These are phyloP conservation scores for Triticum timopheevii DNA, from an alignment of 176 grass and related monocot species.

Conservation along the genomic window DNA sequence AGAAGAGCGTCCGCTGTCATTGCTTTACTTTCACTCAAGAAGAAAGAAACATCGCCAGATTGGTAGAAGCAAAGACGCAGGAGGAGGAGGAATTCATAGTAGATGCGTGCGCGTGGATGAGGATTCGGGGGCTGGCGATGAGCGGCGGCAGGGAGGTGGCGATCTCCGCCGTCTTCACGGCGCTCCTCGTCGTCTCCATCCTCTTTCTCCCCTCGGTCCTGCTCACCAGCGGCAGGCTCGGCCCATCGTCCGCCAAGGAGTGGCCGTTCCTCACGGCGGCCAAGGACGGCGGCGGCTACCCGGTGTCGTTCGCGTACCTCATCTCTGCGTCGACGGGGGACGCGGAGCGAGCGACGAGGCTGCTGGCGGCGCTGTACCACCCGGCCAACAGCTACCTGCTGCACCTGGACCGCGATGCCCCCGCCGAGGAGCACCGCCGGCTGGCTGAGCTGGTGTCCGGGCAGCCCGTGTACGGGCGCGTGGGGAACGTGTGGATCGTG, in stretches of 20 bases:
- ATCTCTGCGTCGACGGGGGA: slow-evolving; percentile 83
- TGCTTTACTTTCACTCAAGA: neutral
- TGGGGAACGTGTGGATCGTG: slow-evolving; percentile 86
- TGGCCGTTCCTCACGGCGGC: slow-evolving; percentile 14
- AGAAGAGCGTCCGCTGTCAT: neutral
- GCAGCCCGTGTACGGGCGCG: slow-evolving; percentile 46
- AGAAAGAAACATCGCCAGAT: neutral
- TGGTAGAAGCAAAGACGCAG: neutral
- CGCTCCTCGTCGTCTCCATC: slow-evolving; percentile 68
- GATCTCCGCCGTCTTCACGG: slow-evolving; percentile 49
- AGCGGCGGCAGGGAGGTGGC: slow-evolving; percentile 42
- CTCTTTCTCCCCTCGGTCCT: slow-evolving; percentile 71
- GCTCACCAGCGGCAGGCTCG: slow-evolving; percentile 22
- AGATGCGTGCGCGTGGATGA: slow-evolving; percentile 38
- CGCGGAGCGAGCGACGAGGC: slow-evolving; percentile 48
- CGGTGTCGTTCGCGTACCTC: slow-evolving; percentile 87
- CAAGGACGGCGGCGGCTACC: slow-evolving; percentile 26
- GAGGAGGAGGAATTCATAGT: neutral
- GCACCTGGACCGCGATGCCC: slow-evolving; percentile 80
- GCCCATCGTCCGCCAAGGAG: neutral
- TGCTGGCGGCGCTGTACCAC: slow-evolving; percentile 88
- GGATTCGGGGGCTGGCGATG: slow-evolving; percentile 24
- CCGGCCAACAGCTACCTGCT: slow-evolving; percentile 85
- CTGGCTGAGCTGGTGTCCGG: slow-evolving; percentile 59
- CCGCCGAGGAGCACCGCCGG: slow-evolving; percentile 57